Evolutionary conservation across 306 rosid genomes (phyloP).

Genomic region (Luffa acutangula): DNA sequence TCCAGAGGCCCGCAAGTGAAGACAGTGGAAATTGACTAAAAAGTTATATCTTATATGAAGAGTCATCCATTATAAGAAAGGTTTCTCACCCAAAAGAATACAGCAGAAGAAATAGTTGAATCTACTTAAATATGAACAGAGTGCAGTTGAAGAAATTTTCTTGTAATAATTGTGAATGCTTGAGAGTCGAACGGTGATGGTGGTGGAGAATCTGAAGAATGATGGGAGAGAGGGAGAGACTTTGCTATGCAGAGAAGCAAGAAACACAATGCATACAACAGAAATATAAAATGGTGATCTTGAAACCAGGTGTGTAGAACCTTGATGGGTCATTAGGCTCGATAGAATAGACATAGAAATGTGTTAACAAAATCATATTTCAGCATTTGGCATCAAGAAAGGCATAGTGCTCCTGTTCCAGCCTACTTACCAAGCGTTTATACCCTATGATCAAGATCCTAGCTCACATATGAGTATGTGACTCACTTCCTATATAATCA

Average conservation of each 20-base stretch:
- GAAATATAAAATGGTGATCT: not conserved
- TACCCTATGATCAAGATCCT: not conserved
- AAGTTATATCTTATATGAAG: not conserved
- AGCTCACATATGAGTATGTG: not conserved
- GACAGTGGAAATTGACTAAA: not conserved
- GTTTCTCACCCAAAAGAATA: not conserved
- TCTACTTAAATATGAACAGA: not conserved
- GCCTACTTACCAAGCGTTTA: not conserved
- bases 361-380: not conserved
- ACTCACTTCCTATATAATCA: not conserved
- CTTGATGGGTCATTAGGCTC: not conserved
- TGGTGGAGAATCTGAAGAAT: not conserved
- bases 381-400: not conserved
- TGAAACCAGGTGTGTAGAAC: not conserved
- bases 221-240: not conserved
- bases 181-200: not conserved
- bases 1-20: not conserved
- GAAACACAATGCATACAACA: not conserved
- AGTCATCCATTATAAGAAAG: not conserved
- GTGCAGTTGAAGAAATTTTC: not conserved
- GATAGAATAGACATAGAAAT: not conserved
- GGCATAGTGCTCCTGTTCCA: not conserved
- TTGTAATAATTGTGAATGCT: not conserved
- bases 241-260: not conserved
- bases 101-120: conserved; percentile 3